These are phyloP conservation scores for Boletus pseudopeckii DNA, from an alignment of 768 basidiomycete genomes.

Conservation along the genomic window DNA sequence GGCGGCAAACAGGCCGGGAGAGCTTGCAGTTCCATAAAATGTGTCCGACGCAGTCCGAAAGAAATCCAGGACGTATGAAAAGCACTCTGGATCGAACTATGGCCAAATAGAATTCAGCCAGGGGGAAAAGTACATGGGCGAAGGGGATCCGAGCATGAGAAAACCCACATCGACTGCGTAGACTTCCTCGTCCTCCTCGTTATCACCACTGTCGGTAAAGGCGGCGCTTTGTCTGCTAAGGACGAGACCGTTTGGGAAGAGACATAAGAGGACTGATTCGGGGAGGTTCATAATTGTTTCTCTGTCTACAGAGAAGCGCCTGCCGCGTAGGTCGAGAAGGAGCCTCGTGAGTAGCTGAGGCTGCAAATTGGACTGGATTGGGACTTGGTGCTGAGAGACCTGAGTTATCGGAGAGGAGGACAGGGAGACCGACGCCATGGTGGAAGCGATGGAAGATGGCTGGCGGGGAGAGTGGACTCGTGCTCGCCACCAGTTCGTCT, in stretches of 20 bases:
- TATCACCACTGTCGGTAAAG: conserved; percentile 68
- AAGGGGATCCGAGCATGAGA: conserved; percentile 5
- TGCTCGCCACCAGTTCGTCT: conserved; percentile 18
- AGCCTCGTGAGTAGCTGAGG: conserved; percentile 87
- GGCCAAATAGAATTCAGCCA: conserved; percentile 2
- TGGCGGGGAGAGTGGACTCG: conserved; percentile 9
- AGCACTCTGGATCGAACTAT: conserved; percentile 97
- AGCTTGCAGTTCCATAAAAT: conserved; percentile 83
- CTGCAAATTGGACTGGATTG: conserved; percentile 69
- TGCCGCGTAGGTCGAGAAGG: conserved; percentile 87
- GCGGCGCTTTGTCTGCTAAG: conserved; percentile 82
- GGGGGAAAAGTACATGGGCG: not conserved
- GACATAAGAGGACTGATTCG: conserved; percentile 91
- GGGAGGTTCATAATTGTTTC: conserved; percentile 98
- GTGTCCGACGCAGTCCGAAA: conserved; percentile 83
- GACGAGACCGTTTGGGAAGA: conserved; percentile 97
- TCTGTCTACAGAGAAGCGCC: conserved; percentile 90
- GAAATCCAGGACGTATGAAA: conserved; percentile 89
- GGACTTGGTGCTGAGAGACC: conserved; percentile 49
- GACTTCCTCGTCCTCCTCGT: conserved; percentile 83
- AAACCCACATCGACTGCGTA: conserved; percentile 92
- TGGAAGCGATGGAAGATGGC: conserved; percentile 16
- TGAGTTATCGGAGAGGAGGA: conserved; percentile 59
- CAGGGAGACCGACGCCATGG: conserved; percentile 36
- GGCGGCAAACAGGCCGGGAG: conserved; percentile 71